Base-by-base conservation (phyloP, 768 basidiomycete genomes). In the Termitomyces sp. region DNA sequence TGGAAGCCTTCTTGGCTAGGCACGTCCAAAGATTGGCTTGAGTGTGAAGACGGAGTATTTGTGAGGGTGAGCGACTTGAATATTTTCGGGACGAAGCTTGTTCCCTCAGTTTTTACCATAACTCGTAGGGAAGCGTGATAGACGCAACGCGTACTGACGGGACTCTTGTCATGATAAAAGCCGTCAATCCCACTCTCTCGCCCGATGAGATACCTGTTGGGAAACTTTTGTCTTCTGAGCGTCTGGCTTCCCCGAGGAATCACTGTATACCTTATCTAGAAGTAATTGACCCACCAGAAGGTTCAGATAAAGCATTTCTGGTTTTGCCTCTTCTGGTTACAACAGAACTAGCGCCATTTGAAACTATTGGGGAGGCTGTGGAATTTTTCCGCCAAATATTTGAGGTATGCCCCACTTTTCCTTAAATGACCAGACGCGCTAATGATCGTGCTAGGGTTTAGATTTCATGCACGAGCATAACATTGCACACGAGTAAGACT, bases 401-500 rank as follows among this genome's bases (percentile, higher is more conserved):
- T 14, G 56, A 71, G 65, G 72, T 71, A 34, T 49, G 7, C 13
- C 3, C 32, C 31, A 8, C 26, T 48, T 20, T 32, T 22, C 18
- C 14, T 9, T 34, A 1, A 0, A 49, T 16, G n/a, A 14, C 20
- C 7, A 24, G 18, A 18, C 57, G 62, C 57, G 62, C 50, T 6
- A 27, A 22, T 24, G 34, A 4, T n/a, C 0, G 27, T 16, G 8
- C 8, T 26, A 74, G 70, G 71, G 71, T 0, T 37, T 76, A 1
- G 59, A 64, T 14, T 76, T 70, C 29, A 74, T 75, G 69, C 71
- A 76, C 20, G 20, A 65, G 9, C 63, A 73, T 41, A 63, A 55
- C 13, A 63, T 74, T 27, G 69, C 67, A 0, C 74, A 76, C 55
- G 65, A 72, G 74, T 71, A 58, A 31, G 46, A 24, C 14, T 37